Conservation (phyloP, 106 monocot genomes). For the Chionographis japonica region DNA sequence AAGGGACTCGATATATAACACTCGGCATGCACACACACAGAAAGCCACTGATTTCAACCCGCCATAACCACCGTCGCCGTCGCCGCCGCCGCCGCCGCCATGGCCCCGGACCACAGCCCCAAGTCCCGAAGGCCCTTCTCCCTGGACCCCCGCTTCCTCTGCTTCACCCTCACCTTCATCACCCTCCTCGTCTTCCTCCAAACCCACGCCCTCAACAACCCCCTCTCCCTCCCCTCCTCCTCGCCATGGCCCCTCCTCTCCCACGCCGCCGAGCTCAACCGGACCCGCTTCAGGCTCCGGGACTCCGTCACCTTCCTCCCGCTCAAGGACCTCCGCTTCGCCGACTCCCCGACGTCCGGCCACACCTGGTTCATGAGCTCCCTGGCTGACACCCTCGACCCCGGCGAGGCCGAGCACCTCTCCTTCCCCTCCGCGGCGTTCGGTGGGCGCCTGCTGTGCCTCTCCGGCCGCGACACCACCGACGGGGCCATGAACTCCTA, state of each 20-base stretch:
- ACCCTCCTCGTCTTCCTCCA: conserved; percentile 35
- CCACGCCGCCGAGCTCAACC: not conserved
- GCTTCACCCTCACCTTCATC: conserved; percentile 24
- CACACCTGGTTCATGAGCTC: conserved; percentile 87
- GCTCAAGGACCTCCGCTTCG: too few species aligned
- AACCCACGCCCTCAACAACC: conserved; percentile 16
- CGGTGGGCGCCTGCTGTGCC: conserved; percentile 43
- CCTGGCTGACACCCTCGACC: conserved; percentile 40
- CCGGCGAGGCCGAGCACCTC: conserved; percentile 34
- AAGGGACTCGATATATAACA: too few species aligned
- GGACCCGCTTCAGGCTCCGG: conserved; percentile 16
- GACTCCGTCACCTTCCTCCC: conserved; percentile 56
- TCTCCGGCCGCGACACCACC: conserved; percentile 26
- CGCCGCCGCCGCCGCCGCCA: not conserved
- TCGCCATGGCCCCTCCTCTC: not conserved
- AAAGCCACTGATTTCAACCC: too few species aligned
- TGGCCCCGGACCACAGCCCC: not conserved
- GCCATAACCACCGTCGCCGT: too few species aligned
- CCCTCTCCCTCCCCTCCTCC: conserved; percentile 5
- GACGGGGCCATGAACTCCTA: conserved; percentile 66
- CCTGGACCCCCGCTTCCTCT: conserved; percentile 14
- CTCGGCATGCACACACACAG: too few species aligned
- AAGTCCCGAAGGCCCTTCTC: not conserved
- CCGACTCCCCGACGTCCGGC: conserved; percentile 34
- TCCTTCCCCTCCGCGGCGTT: conserved; percentile 58